Conservation (phyloP, 306 rosid genomes). For the Gleditsia sinensis region DNA sequence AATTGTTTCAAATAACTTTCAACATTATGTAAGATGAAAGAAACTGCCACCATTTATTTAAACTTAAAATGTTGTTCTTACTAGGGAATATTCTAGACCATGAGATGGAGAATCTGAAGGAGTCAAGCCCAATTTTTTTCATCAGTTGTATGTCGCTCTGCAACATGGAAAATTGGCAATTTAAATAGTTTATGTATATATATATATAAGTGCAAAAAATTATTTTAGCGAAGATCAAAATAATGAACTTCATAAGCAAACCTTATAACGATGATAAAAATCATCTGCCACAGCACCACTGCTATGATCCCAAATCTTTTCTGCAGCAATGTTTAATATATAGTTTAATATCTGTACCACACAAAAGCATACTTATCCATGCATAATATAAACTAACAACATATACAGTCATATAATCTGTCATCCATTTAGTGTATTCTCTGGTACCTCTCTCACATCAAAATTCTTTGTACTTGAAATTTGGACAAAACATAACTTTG, state of each 20-base stretch:
- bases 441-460: too few relatives aligned
- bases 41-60: neutral
- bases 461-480: too few relatives aligned
- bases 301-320: slow-evolving; percentile 50
- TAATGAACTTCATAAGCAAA: neutral
- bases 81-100: slow-evolving; percentile 62
- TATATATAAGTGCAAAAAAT: too few relatives aligned
- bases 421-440: too few relatives aligned
- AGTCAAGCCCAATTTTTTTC: slow-evolving; percentile 57
- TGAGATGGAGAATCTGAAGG: slow-evolving; percentile 61
- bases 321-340: slow-evolving; percentile 30
- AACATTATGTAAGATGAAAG: neutral
- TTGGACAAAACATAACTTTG: too few relatives aligned
- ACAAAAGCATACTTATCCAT: neutral
- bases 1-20: too few relatives aligned
- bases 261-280: slow-evolving; percentile 51
- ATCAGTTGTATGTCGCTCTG: slow-evolving; percentile 49
- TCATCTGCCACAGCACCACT: slow-evolving; percentile 35
- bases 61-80: slow-evolving; percentile 11
- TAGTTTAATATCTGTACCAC: neutral
- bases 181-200: too few relatives aligned
- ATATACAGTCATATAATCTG: too few relatives aligned
- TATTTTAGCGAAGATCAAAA: too few relatives aligned
- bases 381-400: too few relatives aligned
- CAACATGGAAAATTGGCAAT: neutral